phyloP scores from a whole-genome alignment of 2,329 filamentous ascomycete genomes.

The Thielaviopsis euricoi region DNA sequence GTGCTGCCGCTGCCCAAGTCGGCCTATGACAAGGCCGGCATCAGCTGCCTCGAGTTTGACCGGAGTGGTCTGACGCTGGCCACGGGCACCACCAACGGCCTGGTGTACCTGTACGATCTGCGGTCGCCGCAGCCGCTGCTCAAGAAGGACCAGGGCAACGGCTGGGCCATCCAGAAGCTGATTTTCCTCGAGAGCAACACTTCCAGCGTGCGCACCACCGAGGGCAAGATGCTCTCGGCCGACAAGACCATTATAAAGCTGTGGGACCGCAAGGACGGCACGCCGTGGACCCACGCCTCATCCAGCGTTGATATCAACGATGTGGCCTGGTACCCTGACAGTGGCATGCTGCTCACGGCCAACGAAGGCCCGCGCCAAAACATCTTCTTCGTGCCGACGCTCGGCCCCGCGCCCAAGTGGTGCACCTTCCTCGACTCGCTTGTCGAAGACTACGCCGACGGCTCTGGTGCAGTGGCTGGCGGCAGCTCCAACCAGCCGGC shows the following conservation, averaged over 20 bases:
- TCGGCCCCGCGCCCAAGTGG: constrained; percentile 88
- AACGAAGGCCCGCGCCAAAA: constrained; percentile 95
- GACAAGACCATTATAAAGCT: constrained; percentile 97
- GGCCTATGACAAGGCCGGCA: constrained; percentile 49
- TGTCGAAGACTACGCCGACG: constrained; percentile 94
- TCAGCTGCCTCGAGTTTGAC: constrained; percentile 79
- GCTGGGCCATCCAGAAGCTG: constrained; percentile 78
- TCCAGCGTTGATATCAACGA: constrained; percentile 89
- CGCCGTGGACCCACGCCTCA: constrained; percentile 90
- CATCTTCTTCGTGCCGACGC: constrained; percentile 83
- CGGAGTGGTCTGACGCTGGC: constrained; percentile 70
- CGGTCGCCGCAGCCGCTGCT: constrained; percentile 73
- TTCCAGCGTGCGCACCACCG: constrained; percentile 60
- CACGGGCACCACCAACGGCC: constrained; percentile 72
- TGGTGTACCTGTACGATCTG: constrained; percentile 83
- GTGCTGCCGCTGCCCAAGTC: constrained; percentile 32
- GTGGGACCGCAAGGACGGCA: constrained; percentile 70
- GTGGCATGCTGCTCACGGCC: constrained; percentile 87
- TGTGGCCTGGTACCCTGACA: constrained; percentile 82
- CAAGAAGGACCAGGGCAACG: constrained; percentile 91
- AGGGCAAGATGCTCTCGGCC: constrained; percentile 77
- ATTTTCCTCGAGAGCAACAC: constrained; percentile 48
- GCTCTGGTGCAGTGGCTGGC: constrained; percentile 9
- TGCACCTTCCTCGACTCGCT: constrained; percentile 94
- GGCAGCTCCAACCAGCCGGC: constrained; percentile 29